These are phyloP conservation scores for Syzygium oleosum DNA, from an alignment of 345 rosid genomes.

Conservation along the genomic window DNA sequence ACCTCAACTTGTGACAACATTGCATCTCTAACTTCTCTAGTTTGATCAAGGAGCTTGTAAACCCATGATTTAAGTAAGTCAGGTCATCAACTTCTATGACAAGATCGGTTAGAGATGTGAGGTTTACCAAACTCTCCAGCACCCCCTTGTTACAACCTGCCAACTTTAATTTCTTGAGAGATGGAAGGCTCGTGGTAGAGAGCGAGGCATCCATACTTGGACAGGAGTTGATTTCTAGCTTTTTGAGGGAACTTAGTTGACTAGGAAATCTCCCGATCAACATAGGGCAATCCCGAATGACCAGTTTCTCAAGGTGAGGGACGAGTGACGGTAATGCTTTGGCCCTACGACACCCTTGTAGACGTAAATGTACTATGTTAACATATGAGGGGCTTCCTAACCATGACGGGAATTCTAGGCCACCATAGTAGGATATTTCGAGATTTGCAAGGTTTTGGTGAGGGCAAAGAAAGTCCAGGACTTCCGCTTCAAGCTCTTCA, in stretches of 20 bases:
- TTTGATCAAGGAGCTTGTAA: not conserved
- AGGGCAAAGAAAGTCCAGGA: too few species aligned
- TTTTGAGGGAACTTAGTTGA: not conserved
- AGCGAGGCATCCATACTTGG: fast-evolving
- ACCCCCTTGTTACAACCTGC: fast-evolving
- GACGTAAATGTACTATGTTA: too few species aligned
- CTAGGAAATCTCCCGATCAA: not conserved
- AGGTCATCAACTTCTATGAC: fast-evolving
- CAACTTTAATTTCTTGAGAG: fast-evolving
- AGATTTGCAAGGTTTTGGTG: too few species aligned
- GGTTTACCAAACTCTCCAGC: not conserved
- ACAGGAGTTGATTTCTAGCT: not conserved
- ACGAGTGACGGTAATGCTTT: fast-evolving
- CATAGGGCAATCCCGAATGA: not conserved
- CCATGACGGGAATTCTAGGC: too few species aligned
- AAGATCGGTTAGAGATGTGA: not conserved
- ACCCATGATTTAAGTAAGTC: not conserved
- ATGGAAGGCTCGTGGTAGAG: not conserved
- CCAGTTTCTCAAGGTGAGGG: not conserved
- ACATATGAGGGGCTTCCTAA: too few species aligned
- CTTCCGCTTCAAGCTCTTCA: too few species aligned
- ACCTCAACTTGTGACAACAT: fast-evolving
- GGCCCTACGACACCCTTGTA: too few species aligned
- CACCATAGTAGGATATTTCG: too few species aligned
- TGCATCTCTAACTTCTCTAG: not conserved